These are phyloP conservation scores for Coleophoma crateriformis DNA, from an alignment of 2,329 filamentous ascomycete species.

Conservation along the genomic window DNA sequence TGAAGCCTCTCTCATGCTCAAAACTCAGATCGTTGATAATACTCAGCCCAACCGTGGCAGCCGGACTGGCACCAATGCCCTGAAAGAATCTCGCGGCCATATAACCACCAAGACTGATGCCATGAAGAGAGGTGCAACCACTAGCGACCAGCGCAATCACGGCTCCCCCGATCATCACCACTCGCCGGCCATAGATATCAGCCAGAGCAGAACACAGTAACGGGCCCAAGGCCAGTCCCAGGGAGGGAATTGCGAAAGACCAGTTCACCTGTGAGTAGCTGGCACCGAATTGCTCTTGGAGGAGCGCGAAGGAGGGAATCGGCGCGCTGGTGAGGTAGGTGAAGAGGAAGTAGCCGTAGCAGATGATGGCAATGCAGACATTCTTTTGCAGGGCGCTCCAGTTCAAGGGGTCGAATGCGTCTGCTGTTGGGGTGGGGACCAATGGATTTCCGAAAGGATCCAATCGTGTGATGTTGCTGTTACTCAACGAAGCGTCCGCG, in stretches of 20 bases:
- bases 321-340: conserved; percentile 53
- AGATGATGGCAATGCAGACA: conserved; percentile 40
- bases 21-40: conserved; percentile 51
- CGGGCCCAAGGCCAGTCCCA: conserved; percentile 45
- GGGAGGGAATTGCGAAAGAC: conserved; percentile 42
- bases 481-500: background rate
- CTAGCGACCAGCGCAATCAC: conserved; percentile 28
- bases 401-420: conserved; percentile 48
- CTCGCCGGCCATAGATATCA: conserved; percentile 46
- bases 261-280: conserved; percentile 42
- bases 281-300: conserved; percentile 40
- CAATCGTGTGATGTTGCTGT: background rate
- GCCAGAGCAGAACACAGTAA: conserved; percentile 42
- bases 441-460: conserved; percentile 24
- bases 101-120: conserved; percentile 38
- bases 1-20: conserved; percentile 48
- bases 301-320: conserved; percentile 44
- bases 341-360: conserved; percentile 46
- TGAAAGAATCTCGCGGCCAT: conserved; percentile 56
- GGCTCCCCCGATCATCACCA: conserved; percentile 39
- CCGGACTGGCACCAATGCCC: conserved; percentile 48
- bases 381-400: conserved; percentile 43
- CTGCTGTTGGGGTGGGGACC: conserved; percentile 36
- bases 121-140: conserved; percentile 27
- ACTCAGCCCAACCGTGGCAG: conserved; percentile 47